phyloP scores from a whole-genome alignment of 2,329 filamentous ascomycete genomes.

The Penicillium rolfsii region DNA sequence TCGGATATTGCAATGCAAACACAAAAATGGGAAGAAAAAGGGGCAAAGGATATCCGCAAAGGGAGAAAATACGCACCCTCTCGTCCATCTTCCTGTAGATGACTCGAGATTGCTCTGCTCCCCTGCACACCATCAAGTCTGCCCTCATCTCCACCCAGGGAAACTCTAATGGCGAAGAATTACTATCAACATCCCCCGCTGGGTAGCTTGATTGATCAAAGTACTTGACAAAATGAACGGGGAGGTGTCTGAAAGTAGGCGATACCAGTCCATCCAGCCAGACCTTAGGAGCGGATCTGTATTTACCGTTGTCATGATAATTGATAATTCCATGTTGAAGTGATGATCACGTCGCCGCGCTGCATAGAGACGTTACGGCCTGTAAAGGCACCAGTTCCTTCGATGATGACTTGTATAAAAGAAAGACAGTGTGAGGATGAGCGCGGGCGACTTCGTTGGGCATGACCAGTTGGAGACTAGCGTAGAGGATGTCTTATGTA shows the following conservation, averaged over 20 bases:
- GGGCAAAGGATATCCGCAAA: no score
- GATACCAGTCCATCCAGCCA: constrained; percentile 63
- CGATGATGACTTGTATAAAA: constrained; percentile 62
- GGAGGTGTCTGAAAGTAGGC: constrained; percentile 55
- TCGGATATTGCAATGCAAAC: neutral
- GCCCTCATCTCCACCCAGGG: constrained; percentile 54
- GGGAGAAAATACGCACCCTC: constrained; percentile 32
- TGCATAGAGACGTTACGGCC: constrained; percentile 57
- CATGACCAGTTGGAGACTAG: constrained; percentile 60
- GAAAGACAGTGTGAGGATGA: constrained; percentile 61
- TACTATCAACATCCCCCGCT: no score
- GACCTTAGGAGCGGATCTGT: constrained; percentile 57
- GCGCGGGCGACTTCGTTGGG: constrained; percentile 60
- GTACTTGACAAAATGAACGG: constrained; percentile 59
- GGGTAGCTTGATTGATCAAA: constrained; percentile 55
- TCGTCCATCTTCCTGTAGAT: constrained; percentile 41
- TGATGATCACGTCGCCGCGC: constrained; percentile 60
- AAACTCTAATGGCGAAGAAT: no score
- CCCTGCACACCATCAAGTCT: constrained; percentile 42
- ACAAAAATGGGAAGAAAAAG: neutral
- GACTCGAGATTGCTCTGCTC: constrained; percentile 36
- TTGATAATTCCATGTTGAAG: constrained; percentile 64
- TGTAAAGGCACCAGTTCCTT: constrained; percentile 60
- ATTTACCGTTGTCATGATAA: constrained; percentile 65
- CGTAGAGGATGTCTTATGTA: constrained; percentile 63